Base-by-base conservation (phyloP, 2,329 filamentous ascomycete genomes). In the Paramyrothecium roridum region DNA sequence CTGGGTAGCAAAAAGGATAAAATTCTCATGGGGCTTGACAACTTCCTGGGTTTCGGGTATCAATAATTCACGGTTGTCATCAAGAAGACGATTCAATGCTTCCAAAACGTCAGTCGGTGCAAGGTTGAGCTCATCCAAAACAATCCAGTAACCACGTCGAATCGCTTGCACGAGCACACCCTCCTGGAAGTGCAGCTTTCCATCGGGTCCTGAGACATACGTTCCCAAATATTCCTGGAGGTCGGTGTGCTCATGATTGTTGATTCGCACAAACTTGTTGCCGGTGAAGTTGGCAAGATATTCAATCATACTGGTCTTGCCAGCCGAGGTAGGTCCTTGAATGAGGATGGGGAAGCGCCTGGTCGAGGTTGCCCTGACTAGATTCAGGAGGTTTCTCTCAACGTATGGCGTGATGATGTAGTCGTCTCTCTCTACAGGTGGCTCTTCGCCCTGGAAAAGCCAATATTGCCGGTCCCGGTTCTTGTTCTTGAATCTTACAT, bases 241-340 rank as follows among this genome's bases (percentile, higher is more conserved):
- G 70, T 99, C 95, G 0, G 95, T 99, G 67, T 99, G 95, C 68
- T 99, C 96, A 72, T 99, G 95, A 63, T 99, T 99, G 75, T 99
- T 99, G 78, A 99, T 99, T 57, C 95, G 86, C 47, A 99, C 92
- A 67, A 98, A 99, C 67, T 90, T 95, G 70, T 99, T 96, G 3
- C 96, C 95, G 30, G 92, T 98, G 54, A 90, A 89, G 66, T 96
- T 95, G n/a, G 96, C 93, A 40, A 99, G 81, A 69, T 96, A 97
- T 72, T 98, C 93, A 46, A 99, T 96, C 95, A 99, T 99, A 72
- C 93, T 98, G 0, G 95, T 99, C 74, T 99, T 99, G 60, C 95
- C 95, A 13, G 93, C 90, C 6, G 96, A 99, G 0, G 95, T 99
- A 13, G 96, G 95, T 3, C 95, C 95, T 72, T 99, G 95, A 20